Evolutionary conservation across 164 flowering plant species (phyloP).

Genomic region (Sedum album): DNA sequence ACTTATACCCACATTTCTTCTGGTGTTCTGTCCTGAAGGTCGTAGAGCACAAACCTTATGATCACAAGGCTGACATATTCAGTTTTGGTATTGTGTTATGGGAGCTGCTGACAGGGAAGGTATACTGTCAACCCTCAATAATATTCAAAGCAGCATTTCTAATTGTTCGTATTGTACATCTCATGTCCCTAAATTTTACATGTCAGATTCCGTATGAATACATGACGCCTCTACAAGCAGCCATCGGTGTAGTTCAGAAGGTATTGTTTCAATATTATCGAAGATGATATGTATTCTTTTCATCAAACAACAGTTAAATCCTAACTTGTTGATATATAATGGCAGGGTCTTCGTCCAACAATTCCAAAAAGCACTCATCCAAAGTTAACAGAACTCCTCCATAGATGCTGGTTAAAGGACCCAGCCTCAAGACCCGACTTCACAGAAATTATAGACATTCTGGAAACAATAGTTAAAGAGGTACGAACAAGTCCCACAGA

Average conservation of each 20-base stretch:
- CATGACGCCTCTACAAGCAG: slow-evolving; percentile 5
- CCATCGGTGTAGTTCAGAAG: slow-evolving; percentile 40
- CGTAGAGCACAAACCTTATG: slow-evolving; percentile 60
- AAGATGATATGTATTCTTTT: not conserved
- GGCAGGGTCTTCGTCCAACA: slow-evolving; percentile 51
- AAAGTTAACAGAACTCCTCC: slow-evolving; percentile 28
- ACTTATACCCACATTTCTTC: slow-evolving; percentile 11
- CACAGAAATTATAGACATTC: slow-evolving; percentile 35
- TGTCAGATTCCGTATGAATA: slow-evolving; percentile 8
- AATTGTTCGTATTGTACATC: not conserved
- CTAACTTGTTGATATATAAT: not conserved
- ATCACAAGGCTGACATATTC: slow-evolving; percentile 61
- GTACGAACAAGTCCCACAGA: slow-evolving; percentile 9
- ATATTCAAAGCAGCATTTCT: not conserved
- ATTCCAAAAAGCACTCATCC: slow-evolving; percentile 38
- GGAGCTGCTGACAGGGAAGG: slow-evolving; percentile 56
- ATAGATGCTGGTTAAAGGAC: slow-evolving; percentile 40
- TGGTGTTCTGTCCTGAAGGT: slow-evolving; percentile 32
- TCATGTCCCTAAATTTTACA: not conserved
- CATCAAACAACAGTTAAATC: not conserved
- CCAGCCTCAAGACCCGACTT: slow-evolving; percentile 49
- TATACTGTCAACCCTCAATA: slow-evolving; percentile 12
- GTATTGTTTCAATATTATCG: too few species aligned
- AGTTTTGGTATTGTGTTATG: slow-evolving; percentile 51
- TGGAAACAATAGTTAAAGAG: slow-evolving; percentile 35